phyloP scores from a whole-genome alignment of 768 basidiomycete species.

The Cytidiella melzeri region DNA sequence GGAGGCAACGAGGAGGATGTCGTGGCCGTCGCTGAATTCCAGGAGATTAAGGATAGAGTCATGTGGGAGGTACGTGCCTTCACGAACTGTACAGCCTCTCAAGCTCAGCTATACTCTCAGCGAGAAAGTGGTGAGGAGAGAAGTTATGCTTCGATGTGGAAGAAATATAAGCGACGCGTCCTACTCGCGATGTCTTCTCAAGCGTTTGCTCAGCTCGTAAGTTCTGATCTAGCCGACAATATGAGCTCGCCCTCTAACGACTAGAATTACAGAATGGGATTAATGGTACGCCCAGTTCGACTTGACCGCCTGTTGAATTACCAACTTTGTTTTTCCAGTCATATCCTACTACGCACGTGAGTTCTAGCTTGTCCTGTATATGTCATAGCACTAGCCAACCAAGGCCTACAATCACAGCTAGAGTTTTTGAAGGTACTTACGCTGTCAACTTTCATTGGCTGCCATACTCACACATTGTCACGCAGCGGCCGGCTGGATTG shows the following conservation, averaged over 20 bases:
- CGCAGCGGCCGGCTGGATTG: slow-evolving; percentile 91
- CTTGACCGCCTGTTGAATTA: neutral
- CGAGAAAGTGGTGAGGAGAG: slow-evolving; percentile 71
- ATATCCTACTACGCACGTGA: slow-evolving; percentile 93
- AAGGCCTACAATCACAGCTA: slow-evolving; percentile 49
- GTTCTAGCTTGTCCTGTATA: slow-evolving; percentile 21
- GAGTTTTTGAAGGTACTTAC: slow-evolving; percentile 81
- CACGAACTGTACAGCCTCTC: neutral
- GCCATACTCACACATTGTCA: slow-evolving; percentile 8
- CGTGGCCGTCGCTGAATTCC: slow-evolving; percentile 75
- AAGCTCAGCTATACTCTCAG: slow-evolving; percentile 30
- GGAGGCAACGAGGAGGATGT: slow-evolving; percentile 69
- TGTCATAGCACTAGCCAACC: too few species aligned
- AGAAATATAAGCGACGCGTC: slow-evolving; percentile 78
- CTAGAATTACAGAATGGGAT: slow-evolving; percentile 71
- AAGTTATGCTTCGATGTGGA: slow-evolving; percentile 81
- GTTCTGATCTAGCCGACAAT: slow-evolving; percentile 25
- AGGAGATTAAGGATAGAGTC: slow-evolving; percentile 82
- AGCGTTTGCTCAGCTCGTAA: slow-evolving; percentile 88
- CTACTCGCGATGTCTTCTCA: slow-evolving; percentile 93
- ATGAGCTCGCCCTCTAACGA: neutral
- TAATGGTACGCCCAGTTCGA: slow-evolving; percentile 48
- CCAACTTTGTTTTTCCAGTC: slow-evolving; percentile 38
- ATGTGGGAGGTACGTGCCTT: slow-evolving; percentile 49
- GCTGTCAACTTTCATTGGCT: neutral